Base-by-base conservation (phyloP, 768 basidiomycete species). In the Suillus weaverae region DNA sequence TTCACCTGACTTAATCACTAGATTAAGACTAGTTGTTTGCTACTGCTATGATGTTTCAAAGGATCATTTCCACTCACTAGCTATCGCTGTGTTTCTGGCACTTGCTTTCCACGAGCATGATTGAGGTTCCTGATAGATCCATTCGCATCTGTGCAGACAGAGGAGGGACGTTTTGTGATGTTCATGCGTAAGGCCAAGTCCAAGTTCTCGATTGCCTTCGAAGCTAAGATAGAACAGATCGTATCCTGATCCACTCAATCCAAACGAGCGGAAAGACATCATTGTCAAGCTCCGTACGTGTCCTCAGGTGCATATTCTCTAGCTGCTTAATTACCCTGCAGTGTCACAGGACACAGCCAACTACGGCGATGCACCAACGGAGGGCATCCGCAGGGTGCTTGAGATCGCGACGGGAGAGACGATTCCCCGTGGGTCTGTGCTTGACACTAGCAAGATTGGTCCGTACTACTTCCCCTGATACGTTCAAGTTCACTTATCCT, bases 101-200 rank as follows among this genome's bases (percentile, higher is more conserved):
- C 38, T 26, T 38, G 2, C 35, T 10, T 57, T 57, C 36, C 39
- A 18, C 32, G 20, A 60, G 3, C 33, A 68, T 68, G 68, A 67
- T 71, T 64, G 66, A 69, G 16, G 76, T 92, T 55, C 89, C 90
- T 26, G 87, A 92, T 73, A 85, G 83, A 69, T 95, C 92, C 14
- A 89, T 95, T 64, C 85, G 88, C 61, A 93, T 95, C 67, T 93
- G 91, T 70, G 91, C 91, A 8, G 94, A 95, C 76, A 81, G 94
- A 77, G 95, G 95, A 41, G 95, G 95, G 5, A 97, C 94, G 0
- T 97, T 95, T 77, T 94, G 93, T 71, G 95, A 96, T 73, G 86
- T 95, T 39, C 87, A 94, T 75, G 92, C 92, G 85, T 90, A 69
- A 68, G 86, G 82, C 26, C 56, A 20, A 39, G 22, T 30, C 10